A percentile compares a stretch with the other conserved stretches of the same genome.
Conservation (phyloP, 164 flowering plant species). For the Vitis rupestris region DNA sequence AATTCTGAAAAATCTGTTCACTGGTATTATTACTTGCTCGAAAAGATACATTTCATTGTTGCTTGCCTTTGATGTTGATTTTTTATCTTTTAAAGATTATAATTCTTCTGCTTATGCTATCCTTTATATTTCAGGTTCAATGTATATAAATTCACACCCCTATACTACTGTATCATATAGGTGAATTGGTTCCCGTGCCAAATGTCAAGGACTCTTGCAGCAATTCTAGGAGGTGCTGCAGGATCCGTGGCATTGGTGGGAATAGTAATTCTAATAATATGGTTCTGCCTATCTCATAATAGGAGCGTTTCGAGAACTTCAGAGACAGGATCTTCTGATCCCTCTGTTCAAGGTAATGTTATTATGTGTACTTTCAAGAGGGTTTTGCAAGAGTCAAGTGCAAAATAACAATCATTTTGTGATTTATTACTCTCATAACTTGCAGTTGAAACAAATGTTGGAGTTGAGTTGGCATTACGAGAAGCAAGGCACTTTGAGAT, state of each 20-base stretch:
- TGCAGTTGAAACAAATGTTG: constrained; percentile 54
- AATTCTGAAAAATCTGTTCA: too few species aligned
- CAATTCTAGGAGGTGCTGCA: constrained; percentile 90
- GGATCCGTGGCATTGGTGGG: constrained; percentile 86
- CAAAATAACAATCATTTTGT: background rate
- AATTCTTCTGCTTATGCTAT: constrained; percentile 12
- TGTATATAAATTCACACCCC: constrained; percentile 25
- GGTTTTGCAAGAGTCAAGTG: background rate
- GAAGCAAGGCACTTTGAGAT: constrained; percentile 65
- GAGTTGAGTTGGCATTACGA: constrained; percentile 55
- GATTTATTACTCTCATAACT: constrained; percentile 1
- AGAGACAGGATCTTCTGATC: constrained; percentile 89
- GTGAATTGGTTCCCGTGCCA: constrained; percentile 53
- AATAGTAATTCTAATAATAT: constrained; percentile 46
- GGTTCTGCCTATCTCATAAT: constrained; percentile 55
- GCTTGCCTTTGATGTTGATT: background rate
- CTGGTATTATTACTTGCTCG: too few species aligned
- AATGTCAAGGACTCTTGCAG: constrained; percentile 93
- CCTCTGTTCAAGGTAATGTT: constrained; percentile 62
- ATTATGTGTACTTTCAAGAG: background rate
- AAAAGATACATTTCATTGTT: background rate
- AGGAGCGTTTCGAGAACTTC: constrained; percentile 68
- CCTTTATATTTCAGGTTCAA: constrained; percentile 37
- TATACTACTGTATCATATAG: constrained; percentile 22
- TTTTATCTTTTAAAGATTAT: background rate